phyloP scores from a whole-genome alignment of 129 eudicot genomes.

The Escallonia rubra region DNA sequence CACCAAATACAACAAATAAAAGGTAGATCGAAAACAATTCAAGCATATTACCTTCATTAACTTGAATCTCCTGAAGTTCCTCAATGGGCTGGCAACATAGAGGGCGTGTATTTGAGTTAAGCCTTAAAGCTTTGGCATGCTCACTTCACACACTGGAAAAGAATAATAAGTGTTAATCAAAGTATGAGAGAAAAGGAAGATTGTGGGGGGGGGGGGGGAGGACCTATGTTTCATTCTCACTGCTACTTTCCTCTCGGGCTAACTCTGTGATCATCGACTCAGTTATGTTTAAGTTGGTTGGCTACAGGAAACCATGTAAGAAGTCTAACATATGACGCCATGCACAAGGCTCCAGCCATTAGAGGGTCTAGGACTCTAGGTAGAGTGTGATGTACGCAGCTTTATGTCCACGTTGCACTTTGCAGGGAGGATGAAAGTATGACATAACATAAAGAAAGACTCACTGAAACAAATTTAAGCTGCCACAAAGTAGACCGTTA shows the following conservation, averaged over 20 bases:
- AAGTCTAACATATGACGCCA: not conserved
- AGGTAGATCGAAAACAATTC: not conserved
- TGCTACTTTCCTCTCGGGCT: not conserved
- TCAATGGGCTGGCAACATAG: slow-evolving; percentile 13
- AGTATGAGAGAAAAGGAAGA: not conserved
- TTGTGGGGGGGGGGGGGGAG: not conserved
- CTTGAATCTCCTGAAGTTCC: slow-evolving; percentile 8
- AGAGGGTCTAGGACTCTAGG: too few relatives aligned
- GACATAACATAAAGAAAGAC: too few relatives aligned
- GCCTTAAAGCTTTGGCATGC: slow-evolving; percentile 7
- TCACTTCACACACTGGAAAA: slow-evolving; percentile 2
- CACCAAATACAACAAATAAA: not conserved
- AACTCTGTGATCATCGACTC: not conserved
- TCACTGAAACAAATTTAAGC: not conserved
- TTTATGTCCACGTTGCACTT: not conserved
- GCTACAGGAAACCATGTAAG: too few relatives aligned
- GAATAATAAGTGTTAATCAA: not conserved
- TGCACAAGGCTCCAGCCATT: too few relatives aligned
- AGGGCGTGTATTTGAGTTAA: slow-evolving; percentile 7
- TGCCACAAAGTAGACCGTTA: too few relatives aligned
- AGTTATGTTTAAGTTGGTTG: not conserved
- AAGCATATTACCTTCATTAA: not conserved
- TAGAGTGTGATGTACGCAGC: too few relatives aligned
- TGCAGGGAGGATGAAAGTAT: too few relatives aligned
- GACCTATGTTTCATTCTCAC: too few relatives aligned